These are phyloP conservation scores for Skeletonema marinoi DNA, from an alignment of 108 stramenopile species.

Conservation along the genomic window DNA sequence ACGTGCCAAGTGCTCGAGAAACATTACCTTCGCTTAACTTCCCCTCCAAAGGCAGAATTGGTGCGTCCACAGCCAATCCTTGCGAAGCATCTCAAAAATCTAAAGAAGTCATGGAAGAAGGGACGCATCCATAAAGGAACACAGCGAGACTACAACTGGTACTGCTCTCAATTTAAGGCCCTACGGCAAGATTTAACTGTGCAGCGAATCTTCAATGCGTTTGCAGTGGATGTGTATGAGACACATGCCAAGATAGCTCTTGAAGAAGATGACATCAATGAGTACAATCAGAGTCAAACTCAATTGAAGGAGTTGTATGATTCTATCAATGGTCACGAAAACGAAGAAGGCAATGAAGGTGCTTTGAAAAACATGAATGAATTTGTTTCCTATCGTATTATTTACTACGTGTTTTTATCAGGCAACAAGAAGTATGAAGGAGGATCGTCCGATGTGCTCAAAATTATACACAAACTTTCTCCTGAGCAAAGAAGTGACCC, in stretches of 20 bases:
- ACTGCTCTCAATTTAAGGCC: conserved; percentile 94
- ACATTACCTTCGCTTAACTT: conserved; percentile 82
- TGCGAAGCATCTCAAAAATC: conserved; percentile 56
- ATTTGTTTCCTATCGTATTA: conserved; percentile 81
- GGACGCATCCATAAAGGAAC: conserved; percentile 29
- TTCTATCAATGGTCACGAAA: conserved; percentile 25
- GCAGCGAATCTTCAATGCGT: conserved; percentile 86
- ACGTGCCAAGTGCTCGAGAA: conserved; percentile 76
- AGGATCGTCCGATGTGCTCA: conserved; percentile 66
- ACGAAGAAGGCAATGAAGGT: conserved; percentile 23
- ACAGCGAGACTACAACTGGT: conserved; percentile 77
- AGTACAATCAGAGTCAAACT: conserved; percentile 96
- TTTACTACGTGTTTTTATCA: conserved; percentile 80
- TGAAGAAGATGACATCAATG: conserved; percentile 85
- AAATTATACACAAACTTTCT: conserved; percentile 64
- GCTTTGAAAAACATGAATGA: conserved; percentile 62
- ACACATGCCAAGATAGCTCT: conserved; percentile 94
- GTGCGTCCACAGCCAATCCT: conserved; percentile 72
- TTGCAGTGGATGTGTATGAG: conserved; percentile 94
- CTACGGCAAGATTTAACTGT: conserved; percentile 96
- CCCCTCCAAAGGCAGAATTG: conserved; percentile 68
- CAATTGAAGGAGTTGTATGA: conserved; percentile 83
- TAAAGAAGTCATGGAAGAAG: conserved; percentile 47
- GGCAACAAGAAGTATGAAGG: conserved; percentile 70
- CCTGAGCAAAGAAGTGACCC: conserved; percentile 53